Conservation (phyloP, 2,329 filamentous ascomycete species). For the Scedosporium minutisporum region DNA sequence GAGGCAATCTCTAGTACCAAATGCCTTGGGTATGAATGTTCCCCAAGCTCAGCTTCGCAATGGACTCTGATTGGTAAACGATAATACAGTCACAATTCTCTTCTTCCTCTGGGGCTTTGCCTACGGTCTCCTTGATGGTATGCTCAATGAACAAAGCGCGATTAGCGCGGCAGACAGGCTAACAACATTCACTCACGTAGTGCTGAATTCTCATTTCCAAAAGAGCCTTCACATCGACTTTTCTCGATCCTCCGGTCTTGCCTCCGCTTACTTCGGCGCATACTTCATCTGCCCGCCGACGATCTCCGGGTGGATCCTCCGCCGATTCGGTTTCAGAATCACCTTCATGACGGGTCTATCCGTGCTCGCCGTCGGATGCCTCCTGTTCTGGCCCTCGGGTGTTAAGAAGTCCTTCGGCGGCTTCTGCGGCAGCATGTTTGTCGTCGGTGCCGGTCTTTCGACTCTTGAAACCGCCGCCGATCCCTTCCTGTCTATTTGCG, state of each 20-base stretch:
- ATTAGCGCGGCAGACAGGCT: not conserved
- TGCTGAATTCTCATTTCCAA: conserved; percentile 42
- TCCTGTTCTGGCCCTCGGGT: conserved; percentile 41
- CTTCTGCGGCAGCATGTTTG: conserved; percentile 63
- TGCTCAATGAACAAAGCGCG: not conserved
- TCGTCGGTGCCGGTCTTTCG: conserved; percentile 63
- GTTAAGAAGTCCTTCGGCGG: conserved; percentile 60
- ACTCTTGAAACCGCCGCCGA: conserved; percentile 72
- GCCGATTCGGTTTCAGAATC: conserved; percentile 54
- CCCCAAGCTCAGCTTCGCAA: not conserved
- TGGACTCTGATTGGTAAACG: not conserved
- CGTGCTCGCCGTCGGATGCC: conserved; percentile 55
- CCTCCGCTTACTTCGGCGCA: conserved; percentile 41
- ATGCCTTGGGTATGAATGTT: conserved; percentile 1
- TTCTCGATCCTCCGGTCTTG: conserved; percentile 35
- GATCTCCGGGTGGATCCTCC: conserved; percentile 43
- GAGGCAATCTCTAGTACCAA: conserved; percentile 8
- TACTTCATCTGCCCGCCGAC: conserved; percentile 28
- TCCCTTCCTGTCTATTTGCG: conserved; percentile 35
- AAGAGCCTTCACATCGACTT: conserved; percentile 32
- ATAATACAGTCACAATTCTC: conserved; percentile 25
- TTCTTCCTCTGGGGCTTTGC: conserved; percentile 40
- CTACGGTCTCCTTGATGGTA: conserved; percentile 31
- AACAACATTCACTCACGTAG: conserved; percentile 11
- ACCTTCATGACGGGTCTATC: conserved; percentile 60